phyloP scores from a whole-genome alignment of 208 protist genomes.

The Crithidia acanthocephali region DNA sequence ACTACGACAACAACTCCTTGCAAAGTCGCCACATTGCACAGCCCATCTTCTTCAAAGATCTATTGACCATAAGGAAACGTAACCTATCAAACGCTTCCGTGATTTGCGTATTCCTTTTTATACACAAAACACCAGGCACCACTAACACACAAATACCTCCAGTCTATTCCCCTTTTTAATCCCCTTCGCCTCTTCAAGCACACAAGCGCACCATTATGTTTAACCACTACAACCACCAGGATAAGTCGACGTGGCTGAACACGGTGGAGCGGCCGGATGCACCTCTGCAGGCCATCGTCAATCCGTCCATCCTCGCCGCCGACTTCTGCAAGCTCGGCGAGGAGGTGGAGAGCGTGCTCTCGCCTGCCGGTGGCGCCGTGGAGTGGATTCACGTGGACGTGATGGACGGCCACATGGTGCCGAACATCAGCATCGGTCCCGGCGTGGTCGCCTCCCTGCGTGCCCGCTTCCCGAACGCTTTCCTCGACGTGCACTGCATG shows the following conservation, averaged over 20 bases:
- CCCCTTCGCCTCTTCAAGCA: no score
- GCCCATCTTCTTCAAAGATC: no score
- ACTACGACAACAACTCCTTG: no score
- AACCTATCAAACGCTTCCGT: no score
- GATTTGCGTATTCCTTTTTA: no score
- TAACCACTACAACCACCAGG: slow-evolving; percentile 46
- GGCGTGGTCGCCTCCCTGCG: slow-evolving; percentile 93
- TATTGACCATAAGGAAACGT: no score
- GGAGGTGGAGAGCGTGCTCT: slow-evolving; percentile 84
- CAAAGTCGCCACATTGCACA: no score
- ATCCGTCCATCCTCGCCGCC: slow-evolving; percentile 92
- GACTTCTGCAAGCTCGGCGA: slow-evolving; percentile 88
- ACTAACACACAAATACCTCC: no score
- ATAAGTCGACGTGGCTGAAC: slow-evolving; percentile 68
- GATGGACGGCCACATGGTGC: slow-evolving; percentile 98
- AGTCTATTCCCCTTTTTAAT: no score
- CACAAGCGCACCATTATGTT: slow-evolving; percentile 1
- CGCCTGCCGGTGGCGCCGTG: slow-evolving; percentile 48
- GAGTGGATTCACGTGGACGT: slow-evolving; percentile 98
- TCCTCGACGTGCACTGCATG: slow-evolving; percentile 98
- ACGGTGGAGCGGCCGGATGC: slow-evolving; percentile 39
- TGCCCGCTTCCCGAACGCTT: slow-evolving; percentile 76
- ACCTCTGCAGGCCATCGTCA: slow-evolving; percentile 68
- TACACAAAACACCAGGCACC: no score
- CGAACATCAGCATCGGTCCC: slow-evolving; percentile 97